A percentile compares a stretch with the other conserved stretches of the same genome.
phyloP scores from a whole-genome alignment of 345 rosid genomes.

The Corchorus capsularis region DNA sequence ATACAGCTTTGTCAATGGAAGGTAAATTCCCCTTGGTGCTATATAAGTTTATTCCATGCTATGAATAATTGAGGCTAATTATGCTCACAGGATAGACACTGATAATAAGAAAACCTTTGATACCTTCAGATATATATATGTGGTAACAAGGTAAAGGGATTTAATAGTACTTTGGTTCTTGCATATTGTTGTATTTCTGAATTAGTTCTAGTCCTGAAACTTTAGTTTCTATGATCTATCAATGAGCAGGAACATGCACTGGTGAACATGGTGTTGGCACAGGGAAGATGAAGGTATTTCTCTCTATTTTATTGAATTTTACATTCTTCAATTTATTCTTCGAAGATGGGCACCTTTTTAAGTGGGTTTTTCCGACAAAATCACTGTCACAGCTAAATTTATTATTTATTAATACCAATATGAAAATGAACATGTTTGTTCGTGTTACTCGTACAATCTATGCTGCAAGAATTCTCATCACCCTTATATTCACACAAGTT shows the following conservation, averaged over 20 bases:
- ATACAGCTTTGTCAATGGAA: conserved; percentile 80
- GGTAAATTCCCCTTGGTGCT: conserved; percentile 36
- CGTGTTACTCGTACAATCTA: neutral
- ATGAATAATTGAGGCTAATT: conserved; percentile 3
- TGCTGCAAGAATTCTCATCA: neutral
- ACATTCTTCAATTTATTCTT: neutral
- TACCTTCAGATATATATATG: conserved; percentile 1
- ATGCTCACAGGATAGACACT: neutral
- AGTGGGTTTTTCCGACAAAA: neutral
- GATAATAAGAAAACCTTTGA: neutral
- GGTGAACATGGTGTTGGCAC: conserved; percentile 98
- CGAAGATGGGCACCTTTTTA: neutral
- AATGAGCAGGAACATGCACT: conserved; percentile 80
- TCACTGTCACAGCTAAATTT: neutral
- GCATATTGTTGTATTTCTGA: neutral
- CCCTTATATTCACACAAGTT: neutral
- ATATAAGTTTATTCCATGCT: neutral
- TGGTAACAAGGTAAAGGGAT: neutral
- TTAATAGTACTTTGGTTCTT: neutral
- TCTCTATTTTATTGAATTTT: neutral
- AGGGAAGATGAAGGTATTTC: conserved; percentile 84
- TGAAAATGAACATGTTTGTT: neutral
- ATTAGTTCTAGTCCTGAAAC: conserved; percentile 1
- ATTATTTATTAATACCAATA: neutral
- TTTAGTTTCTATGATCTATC: conserved; percentile 13